Base-by-base conservation (phyloP, 306 rosid species). In the Comarum palustre region DNA sequence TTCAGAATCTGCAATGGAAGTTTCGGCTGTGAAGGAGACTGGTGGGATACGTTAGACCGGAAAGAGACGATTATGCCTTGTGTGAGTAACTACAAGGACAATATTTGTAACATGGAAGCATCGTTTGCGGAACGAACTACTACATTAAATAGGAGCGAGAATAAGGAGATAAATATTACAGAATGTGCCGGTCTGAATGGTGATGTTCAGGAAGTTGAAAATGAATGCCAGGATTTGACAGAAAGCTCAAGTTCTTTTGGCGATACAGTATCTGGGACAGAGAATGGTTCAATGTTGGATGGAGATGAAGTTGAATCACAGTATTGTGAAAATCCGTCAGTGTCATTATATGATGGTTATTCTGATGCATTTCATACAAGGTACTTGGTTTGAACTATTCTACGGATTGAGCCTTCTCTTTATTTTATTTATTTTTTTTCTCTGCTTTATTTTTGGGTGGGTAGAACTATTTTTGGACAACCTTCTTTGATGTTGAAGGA, bases 161-260 rank as follows among this genome's bases (percentile, higher is more conserved):
- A 89, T 78, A 79, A 34, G 60, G 94, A 86, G 82, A 73, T 90
- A 70, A 63, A 90, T 55, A 72, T 87, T 68, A 83, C 72, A 2
- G 87, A 74, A 39, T 50, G 39, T 55, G 14, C 78, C n/a, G 51
- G 77, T 60, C 47, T 71, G 47, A 58, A 74, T 27, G 75, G 70
- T n/a, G 72, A 79, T 48, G 77, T 72, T 75, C 83, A 61, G 61
- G 68, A 39, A 24, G 72, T 55, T 77, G 78, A 78, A 69, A 79
- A 61, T 77, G 81, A 76, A 50, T 16, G 77, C 55, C 75, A 34
- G 29, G 89, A 82, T 81, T 83, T 19, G 36, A 73, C 87, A 20
- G 90, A 86, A 77, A 42, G 59, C 78, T 93, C 90, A 4, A 93
- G 97, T 78, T 93, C 98, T 41, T 93, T 93, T 68, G 92, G 84